A percentile compares a stretch with the other conserved stretches of the same genome.
phyloP scores from a whole-genome alignment of 176 grass and related monocot genomes.

The Leersia perrieri region DNA sequence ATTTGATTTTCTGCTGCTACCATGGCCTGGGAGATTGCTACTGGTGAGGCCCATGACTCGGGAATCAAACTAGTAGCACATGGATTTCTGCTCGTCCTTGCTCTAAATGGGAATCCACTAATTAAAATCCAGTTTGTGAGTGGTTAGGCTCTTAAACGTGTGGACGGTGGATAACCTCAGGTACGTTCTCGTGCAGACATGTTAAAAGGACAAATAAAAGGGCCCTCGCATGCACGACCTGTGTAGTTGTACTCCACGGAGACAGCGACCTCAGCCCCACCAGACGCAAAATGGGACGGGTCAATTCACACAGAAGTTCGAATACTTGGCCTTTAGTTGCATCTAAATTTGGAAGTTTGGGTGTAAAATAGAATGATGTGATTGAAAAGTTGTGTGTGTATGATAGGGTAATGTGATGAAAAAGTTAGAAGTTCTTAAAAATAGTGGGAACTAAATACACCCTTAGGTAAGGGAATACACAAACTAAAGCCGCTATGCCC shows the following conservation, averaged over 20 bases:
- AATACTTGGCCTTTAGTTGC: neutral
- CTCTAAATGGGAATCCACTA: neutral
- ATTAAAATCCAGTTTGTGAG: neutral
- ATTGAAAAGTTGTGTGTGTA: no score
- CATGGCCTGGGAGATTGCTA: no score
- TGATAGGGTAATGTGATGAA: no score
- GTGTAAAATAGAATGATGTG: no score
- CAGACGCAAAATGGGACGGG: neutral
- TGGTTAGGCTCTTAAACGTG: neutral
- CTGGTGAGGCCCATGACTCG: no score
- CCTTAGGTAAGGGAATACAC: neutral
- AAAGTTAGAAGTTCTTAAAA: no score
- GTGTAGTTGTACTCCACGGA: neutral
- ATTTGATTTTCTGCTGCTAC: no score
- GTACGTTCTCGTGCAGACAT: constrained; percentile 4
- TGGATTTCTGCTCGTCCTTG: neutral
- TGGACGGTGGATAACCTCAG: neutral
- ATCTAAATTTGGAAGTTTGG: no score
- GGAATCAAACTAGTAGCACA: no score
- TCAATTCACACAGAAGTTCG: neutral
- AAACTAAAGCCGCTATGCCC: neutral
- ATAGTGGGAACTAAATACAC: no score
- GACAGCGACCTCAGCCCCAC: neutral
- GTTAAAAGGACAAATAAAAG: neutral
- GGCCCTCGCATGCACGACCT: neutral